Evolutionary conservation across 768 basidiomycete species (phyloP), one percentile per base, ranked within the genome.

Genomic region (Xerocomellus intermedius): DNA sequence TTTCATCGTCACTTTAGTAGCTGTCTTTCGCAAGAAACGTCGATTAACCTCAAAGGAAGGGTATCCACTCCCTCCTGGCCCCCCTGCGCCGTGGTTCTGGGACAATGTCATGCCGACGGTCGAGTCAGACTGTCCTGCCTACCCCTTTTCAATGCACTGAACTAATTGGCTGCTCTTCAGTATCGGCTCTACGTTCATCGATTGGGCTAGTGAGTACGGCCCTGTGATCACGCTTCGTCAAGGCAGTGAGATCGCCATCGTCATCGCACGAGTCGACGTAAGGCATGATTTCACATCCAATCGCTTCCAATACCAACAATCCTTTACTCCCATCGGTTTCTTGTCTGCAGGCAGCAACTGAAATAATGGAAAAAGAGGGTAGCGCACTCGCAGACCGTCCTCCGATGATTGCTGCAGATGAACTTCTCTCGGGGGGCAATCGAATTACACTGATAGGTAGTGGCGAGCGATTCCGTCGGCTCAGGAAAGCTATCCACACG

Each of bases 361-460:
- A 84, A 8, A 79, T 85, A 45, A 79, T 85, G 82, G 84, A 85
- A 66, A 79, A 80, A 45, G 82, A 83, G 60, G 82, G 83, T 1
- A 76, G 78, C 0, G 64, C 73, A 1, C 71, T 80, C 12, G 77
- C 70, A 0, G 84, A 84, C 62, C 69, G 83, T 33, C 83, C 83
- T 17, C 58, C 60, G 0, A 77, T 73, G 51, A 80, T 85, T 38
- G 75, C 84, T 0, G 82, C 81, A 0, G 77, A 77, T 2, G 80
- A 84, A 50, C 77, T 80, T 0, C 71, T 85, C 0, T 81, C 78
- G 0, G 80, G 82, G 5, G 79, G 79, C 0, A 83, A 83, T 76
- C 69, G 83, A 24, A 70, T 81, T 8, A 55, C 82, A 17, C 65
- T 83, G 2, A 77, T 77, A 2, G 74, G 77, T 0, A 74, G 74